Base-by-base conservation (phyloP, 345 rosid genomes). In the Draba incana region DNA sequence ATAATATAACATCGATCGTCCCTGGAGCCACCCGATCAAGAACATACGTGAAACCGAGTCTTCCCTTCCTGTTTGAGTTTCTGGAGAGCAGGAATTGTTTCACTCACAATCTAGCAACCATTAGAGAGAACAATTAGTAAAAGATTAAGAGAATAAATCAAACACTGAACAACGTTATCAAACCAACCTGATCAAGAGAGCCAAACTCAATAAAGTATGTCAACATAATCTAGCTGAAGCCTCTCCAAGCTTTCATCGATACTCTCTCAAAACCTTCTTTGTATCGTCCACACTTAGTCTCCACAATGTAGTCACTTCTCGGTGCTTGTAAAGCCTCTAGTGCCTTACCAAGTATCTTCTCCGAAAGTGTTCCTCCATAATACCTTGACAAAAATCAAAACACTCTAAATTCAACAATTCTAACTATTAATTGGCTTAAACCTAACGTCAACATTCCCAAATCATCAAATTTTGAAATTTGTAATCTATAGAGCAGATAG, bases 51-150 rank as follows among this genome's bases (percentile, higher is more conserved):
- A 84, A 94, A 89, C 74, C 86, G 81, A 15, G 71, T 85, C 80
- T 94, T 94, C 74, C 96, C 95, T 1, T 84, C 78, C 66, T 89
- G 84, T 83, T 86, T 94, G 43, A 86, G 81, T 77, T 89, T 89
- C 79, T 77, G 84, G 2, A 94, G 92, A 4, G 99, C 90, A 33
- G 99, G 98, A 75, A 94, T 87, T 1, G 99, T 94, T 87, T 94
- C 99, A 23, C 69, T 87, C 69, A 91, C 90, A 51, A 91, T 74
- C 96, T 94, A 79, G 46, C 48, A 75, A 10, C 46, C 42, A 43
- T 2, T 52, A 59, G 15, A 37, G 23, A 38, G 20, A 20, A 42
- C n/a, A 33, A 6, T 68, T 46, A 39, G 39, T 31, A 46, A 52
- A 28, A 55, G 2, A 20, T 3, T 51, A 62, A 46, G 35, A 31